phyloP scores from a whole-genome alignment of 78 protist genomes.

The Dictyostelium citrinum region DNA sequence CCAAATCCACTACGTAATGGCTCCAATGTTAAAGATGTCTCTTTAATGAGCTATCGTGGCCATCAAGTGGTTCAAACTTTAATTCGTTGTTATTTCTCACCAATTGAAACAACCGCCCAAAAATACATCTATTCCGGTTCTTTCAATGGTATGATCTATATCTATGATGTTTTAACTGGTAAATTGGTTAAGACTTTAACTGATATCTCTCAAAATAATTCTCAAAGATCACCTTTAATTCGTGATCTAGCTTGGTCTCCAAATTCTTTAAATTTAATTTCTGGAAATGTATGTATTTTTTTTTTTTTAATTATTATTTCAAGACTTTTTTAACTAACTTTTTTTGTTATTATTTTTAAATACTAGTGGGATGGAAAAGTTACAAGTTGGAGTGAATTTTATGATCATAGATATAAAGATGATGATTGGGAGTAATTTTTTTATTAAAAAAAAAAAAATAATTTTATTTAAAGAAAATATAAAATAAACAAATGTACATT shows the following conservation, averaged over 20 bases:
- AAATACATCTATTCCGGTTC: constrained; percentile 87
- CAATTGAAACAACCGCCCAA: constrained; percentile 85
- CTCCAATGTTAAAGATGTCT: constrained; percentile 29
- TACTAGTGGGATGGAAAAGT: constrained; percentile 12
- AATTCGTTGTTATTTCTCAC: constrained; percentile 86
- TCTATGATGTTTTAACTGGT: constrained; percentile 73
- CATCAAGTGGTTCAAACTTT: constrained; percentile 80
- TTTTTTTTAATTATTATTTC: not conserved
- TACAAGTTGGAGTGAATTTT: constrained; percentile 4
- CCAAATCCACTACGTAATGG: not conserved
- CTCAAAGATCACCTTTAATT: not conserved
- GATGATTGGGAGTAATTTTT: not conserved
- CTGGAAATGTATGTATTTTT: not conserved
- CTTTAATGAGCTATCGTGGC: constrained; percentile 77
- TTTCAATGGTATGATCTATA: constrained; percentile 59
- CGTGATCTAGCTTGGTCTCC: constrained; percentile 68
- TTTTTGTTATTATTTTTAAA: not conserved
- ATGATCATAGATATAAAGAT: constrained; percentile 3
- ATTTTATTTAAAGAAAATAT: not conserved
- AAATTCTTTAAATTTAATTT: constrained; percentile 1
- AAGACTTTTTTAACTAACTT: not conserved
- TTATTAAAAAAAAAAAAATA: not conserved
- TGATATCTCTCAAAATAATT: not conserved
- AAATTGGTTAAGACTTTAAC: constrained; percentile 5
- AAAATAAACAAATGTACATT: not conserved